Evolutionary conservation across 306 rosid species (phyloP), one percentile per base, ranked within the genome.

Genomic region (Malus sylvestris): DNA sequence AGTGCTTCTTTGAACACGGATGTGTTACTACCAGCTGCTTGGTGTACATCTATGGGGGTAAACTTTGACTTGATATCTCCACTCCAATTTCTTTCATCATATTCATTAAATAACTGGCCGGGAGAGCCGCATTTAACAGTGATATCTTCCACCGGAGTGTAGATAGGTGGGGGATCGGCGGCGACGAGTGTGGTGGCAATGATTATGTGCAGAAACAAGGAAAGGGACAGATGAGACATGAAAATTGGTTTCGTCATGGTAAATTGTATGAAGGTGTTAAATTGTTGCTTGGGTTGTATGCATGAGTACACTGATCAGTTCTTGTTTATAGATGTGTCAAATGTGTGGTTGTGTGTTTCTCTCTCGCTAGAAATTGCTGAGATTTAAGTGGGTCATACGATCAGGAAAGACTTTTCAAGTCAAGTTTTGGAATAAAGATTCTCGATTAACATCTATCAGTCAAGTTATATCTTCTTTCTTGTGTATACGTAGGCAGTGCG

Each of bases 51-150:
- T 2, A 3, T 0, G 33, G 80, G 72, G 16, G 4, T 2, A n/a
- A 11, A 59, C 66, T 25, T 25, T 1, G 80, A 27, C 16, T 19
- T 27, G 30, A n/a, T 2, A 12, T 78, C 84, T 22, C 78, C 68
- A 15, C 0, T 59, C 86, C 86, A 82, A 3, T 5, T 22, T 14
- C 74, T 71, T 33, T 27, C 1, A 7, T 74, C 75, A 1, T 0
- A 3, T 0, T 0, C 0, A 20, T 8, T 20, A 0, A 3, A 1
- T 8, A 1, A 0, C 2, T 8, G 1, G 25, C 5, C 13, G 13
- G 2, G 0, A 55, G 0, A 1, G 61, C 61, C 25, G 8, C 61
- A 55, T 0, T 55, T 20, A 0, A 55, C 27, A 1, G 61, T 55
- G 25, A 55, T 55, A 55, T 20, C 27, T 20, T 55, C 13, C 0